phyloP scores from a whole-genome alignment of 2,329 filamentous ascomycete species.

The Grosmannia serpens region DNA sequence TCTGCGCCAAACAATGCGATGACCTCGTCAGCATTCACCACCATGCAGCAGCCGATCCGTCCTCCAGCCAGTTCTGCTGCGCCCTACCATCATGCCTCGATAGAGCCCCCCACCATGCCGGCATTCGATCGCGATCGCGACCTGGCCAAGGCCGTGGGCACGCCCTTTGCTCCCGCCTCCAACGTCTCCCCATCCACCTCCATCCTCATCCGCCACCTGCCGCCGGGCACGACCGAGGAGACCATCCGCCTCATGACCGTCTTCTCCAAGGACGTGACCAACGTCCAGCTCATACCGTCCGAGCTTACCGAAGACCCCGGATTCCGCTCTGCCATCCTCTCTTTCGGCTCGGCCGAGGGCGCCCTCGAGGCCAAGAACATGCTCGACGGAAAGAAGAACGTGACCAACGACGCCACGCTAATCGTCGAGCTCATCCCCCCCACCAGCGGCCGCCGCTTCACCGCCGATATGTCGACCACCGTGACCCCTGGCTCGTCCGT shows the following conservation, averaged over 20 bases:
- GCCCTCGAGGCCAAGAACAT: slow-evolving; percentile 45
- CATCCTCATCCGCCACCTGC: slow-evolving; percentile 44
- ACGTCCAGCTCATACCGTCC: slow-evolving; percentile 37
- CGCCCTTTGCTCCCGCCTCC: slow-evolving; percentile 18
- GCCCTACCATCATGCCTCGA: slow-evolving; percentile 16
- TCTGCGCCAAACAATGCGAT: slow-evolving; percentile 25
- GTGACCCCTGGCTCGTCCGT: slow-evolving; percentile 25
- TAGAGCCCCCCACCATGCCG: slow-evolving; percentile 20
- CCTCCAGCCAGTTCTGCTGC: slow-evolving; percentile 20
- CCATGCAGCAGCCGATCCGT: slow-evolving; percentile 28
- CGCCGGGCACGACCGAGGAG: slow-evolving; percentile 40
- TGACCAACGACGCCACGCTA: slow-evolving; percentile 38
- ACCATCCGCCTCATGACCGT: slow-evolving; percentile 45
- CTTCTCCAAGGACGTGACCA: slow-evolving; percentile 43
- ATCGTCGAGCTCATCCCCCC: slow-evolving; percentile 44
- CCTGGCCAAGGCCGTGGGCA: slow-evolving; percentile 8
- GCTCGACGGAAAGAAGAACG: slow-evolving; percentile 43
- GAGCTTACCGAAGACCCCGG: slow-evolving; percentile 38
- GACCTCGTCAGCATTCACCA: slow-evolving; percentile 32
- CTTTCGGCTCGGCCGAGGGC: slow-evolving; percentile 39
- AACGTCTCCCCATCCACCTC: slow-evolving; percentile 26
- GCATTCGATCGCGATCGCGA: slow-evolving; percentile 28
- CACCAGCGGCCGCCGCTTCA: slow-evolving; percentile 16
- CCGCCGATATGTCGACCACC: slow-evolving; percentile 14
- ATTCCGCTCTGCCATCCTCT: slow-evolving; percentile 40